phyloP scores from a whole-genome alignment of 2,329 filamentous ascomycete species.

The Penicillium sp. region DNA sequence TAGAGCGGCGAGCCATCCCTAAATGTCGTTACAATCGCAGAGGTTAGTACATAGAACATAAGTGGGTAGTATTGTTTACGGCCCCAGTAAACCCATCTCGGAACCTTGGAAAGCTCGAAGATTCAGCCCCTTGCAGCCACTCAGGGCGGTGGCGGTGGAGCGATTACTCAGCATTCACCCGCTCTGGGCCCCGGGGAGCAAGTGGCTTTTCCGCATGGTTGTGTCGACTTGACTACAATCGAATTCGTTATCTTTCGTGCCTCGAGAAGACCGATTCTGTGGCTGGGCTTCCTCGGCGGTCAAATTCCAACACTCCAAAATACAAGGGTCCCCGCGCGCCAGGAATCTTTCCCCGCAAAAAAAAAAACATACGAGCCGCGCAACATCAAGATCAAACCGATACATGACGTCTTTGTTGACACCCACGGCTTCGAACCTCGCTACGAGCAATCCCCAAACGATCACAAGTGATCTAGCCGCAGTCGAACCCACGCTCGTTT shows the following conservation, averaged over 20 bases:
- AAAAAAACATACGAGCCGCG: slow-evolving; percentile 17
- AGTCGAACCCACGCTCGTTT: neutral
- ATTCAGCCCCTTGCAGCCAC: slow-evolving; percentile 2
- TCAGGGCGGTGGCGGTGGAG: neutral
- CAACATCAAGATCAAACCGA: slow-evolving; percentile 16
- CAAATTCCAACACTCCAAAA: neutral
- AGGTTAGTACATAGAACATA: no score
- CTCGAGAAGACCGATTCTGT: slow-evolving; percentile 4
- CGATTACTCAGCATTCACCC: slow-evolving; percentile 30
- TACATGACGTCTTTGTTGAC: slow-evolving; percentile 42
- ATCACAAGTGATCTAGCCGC: neutral
- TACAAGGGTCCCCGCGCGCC: slow-evolving; percentile 4
- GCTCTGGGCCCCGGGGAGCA: slow-evolving; percentile 24
- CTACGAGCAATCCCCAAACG: slow-evolving; percentile 12
- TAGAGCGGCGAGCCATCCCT: no score
- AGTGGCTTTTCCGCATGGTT: slow-evolving; percentile 34
- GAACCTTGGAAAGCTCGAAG: neutral
- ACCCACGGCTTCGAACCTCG: slow-evolving; percentile 18
- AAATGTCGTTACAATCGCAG: no score
- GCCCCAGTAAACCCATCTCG: no score
- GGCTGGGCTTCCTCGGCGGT: slow-evolving; percentile 2
- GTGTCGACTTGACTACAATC: slow-evolving; percentile 18
- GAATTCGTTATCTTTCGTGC: slow-evolving; percentile 13
- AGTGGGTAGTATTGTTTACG: no score
- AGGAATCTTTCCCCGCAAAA: slow-evolving; percentile 15